Evolutionary conservation across 768 basidiomycete genomes (phyloP), one percentile per base, ranked within the genome.

Genomic region (Russula sp.): DNA sequence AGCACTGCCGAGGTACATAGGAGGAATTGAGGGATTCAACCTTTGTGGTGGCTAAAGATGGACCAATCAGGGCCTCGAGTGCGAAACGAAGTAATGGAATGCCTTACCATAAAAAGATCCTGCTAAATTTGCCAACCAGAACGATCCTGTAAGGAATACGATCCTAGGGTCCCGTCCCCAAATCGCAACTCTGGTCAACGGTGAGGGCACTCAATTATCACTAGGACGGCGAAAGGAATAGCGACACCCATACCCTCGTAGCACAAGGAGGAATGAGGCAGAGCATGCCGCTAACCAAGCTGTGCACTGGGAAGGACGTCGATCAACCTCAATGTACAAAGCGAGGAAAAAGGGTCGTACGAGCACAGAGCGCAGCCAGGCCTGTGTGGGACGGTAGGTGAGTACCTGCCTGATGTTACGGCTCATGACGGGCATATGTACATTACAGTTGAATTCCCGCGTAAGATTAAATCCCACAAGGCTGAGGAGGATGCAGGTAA

Each of bases 381-480:
- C 20, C 64, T 65, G 41, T 2, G 18, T 5, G n/a, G 13, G 11
- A 2, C 22, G 25, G 20, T 22, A 34, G 46, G 25, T 46, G n/a
- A 29, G 51, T 20, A 9, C 10, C 38, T n/a, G 13, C 5, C 0
- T 2, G 38, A 36, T 13, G 3, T 9, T 25, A 34, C 22, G n/a
- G n/a, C 38, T 41, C 0, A 52, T 1, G 7, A 36, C 10, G 6
- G 39, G 41, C 0, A 2, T 25, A 58, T 41, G 46, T 35, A 65
- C 64, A 20, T 48, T 32, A 43, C 64, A 65, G 32, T 55, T 38
- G 35, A 63, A 65, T 22, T 65, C 38, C 4, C 20, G 32, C 0
- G 32, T 46, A 11, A 65, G 20, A n/a, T 63, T 64, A 58, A 65
- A 65, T 3, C 65, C 65, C 29, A 64, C 41, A 18, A 65, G 45